Evolutionary conservation across 495 filamentous ascomycete genomes (phyloP).

Genomic region (Neurospora africana): DNA sequence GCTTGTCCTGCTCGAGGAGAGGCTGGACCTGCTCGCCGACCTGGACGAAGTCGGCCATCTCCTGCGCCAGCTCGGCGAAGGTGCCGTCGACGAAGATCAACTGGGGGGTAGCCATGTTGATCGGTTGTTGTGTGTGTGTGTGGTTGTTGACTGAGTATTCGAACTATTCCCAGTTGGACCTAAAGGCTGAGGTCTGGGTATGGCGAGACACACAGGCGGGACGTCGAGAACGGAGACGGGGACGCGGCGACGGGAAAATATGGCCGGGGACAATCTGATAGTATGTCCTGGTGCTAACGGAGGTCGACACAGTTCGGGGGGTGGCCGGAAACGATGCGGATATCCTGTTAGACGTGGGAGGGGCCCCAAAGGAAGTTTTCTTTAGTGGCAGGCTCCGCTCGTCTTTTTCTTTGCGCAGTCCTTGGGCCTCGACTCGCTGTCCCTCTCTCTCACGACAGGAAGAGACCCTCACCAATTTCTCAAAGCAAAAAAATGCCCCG

Average conservation of each 20-base stretch:
- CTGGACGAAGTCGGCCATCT: slow-evolving; percentile 77
- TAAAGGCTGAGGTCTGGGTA: neutral
- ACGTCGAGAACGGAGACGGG: slow-evolving; percentile 1
- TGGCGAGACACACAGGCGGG: slow-evolving; percentile 2
- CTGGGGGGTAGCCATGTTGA: slow-evolving; percentile 28
- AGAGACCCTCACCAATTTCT: slow-evolving; percentile 10
- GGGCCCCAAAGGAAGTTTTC: slow-evolving; percentile 8
- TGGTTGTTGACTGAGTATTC: neutral
- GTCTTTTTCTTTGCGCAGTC: slow-evolving; percentile 11
- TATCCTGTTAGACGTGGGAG: slow-evolving; percentile 9
- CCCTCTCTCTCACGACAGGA: slow-evolving; percentile 3
- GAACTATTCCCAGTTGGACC: slow-evolving; percentile 3
- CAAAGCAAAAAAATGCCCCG: slow-evolving; percentile 12
- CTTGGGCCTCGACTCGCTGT: slow-evolving; percentile 10
- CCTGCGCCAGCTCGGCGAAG: slow-evolving; percentile 79
- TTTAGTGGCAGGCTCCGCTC: slow-evolving; percentile 7
- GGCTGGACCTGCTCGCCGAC: slow-evolving; percentile 59
- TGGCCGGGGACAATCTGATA: neutral
- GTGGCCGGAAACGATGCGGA: slow-evolving; percentile 10
- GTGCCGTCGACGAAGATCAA: slow-evolving; percentile 78
- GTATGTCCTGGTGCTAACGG: slow-evolving; percentile 1
- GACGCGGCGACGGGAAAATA: neutral
- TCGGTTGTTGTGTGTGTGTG: neutral
- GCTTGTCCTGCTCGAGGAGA: slow-evolving; percentile 58
- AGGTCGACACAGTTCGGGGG: slow-evolving; percentile 3